Evolutionary conservation across 805 yeast species (phyloP), one percentile per base, ranked within the genome.

Genomic region (Metschnikowia proteae): DNA sequence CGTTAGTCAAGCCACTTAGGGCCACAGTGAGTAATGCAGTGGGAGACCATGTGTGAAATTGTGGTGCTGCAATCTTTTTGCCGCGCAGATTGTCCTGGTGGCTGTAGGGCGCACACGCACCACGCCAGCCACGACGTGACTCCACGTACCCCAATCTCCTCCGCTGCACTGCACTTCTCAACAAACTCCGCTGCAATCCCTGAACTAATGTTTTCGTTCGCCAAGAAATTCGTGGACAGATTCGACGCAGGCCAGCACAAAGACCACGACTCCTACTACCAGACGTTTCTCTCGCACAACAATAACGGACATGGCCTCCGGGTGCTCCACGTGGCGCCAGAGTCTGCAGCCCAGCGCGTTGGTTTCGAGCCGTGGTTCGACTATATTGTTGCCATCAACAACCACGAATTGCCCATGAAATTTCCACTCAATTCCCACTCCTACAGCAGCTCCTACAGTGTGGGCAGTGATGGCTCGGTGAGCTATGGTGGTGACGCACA

Each of bases 301-400:
- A 73, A 73, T 53, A 64, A 67, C 37, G 78, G 78, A 1, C 65
- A 70, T 51, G 78, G 64, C 3, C 64, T 73, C 45, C 58, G 78
- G 27, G 70, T 73, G 31, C 51, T 63, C n/a, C 42, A 60, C n/a
- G 75, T 73, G 17, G 61, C 53, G 6, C 75, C 76, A 8, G 70
- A 68, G 27, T 70, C 75, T 4, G 23, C 52, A 9, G 76, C 70
- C 0, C 66, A 65, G 38, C 51, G 52, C 29, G 49, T 57, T 1
- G 75, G 74, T 3, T 63, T 94, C 28, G 95, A 90, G 65, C 75
- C 94, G 7, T 86, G 88, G 81, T 94, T 92, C 61, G 99, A 92
- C 63, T 92, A 77, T 62, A 81, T 92, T 32, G 76, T 89, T n/a
- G 85, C 86, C 1, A 71, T 90, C 48, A 88, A 92, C 57, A 88